Conservation (phyloP, 75 land plant species). For the Adiantum capillusveneris region DNA sequence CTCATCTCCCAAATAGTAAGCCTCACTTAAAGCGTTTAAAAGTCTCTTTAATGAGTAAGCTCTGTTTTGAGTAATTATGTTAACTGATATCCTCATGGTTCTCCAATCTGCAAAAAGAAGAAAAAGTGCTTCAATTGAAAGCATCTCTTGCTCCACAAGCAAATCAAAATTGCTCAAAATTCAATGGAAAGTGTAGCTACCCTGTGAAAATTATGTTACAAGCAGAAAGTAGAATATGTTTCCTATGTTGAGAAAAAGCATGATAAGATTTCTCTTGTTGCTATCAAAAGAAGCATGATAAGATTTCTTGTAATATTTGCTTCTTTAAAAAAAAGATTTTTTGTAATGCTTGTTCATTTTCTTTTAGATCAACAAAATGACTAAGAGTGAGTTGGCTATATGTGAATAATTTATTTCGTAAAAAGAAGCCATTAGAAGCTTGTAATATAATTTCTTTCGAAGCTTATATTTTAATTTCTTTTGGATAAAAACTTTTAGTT, state of each 20-base stretch:
- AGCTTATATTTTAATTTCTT: too few species aligned
- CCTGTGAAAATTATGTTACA: neutral
- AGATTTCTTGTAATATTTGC: too few species aligned
- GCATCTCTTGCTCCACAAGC: neutral
- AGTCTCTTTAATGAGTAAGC: conserved; percentile 64
- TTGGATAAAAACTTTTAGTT: too few species aligned
- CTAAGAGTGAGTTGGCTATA: too few species aligned
- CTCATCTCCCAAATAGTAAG: conserved; percentile 84
- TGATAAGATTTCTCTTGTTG: neutral
- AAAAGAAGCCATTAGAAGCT: too few species aligned
- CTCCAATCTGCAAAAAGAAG: conserved; percentile 99
- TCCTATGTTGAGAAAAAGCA: neutral
- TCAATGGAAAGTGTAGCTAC: neutral
- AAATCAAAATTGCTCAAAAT: neutral
- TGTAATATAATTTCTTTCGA: too few species aligned
- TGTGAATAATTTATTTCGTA: too few species aligned
- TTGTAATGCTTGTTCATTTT: too few species aligned
- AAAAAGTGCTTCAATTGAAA: too few species aligned
- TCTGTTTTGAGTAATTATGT: conserved; percentile 90
- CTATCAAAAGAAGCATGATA: too few species aligned
- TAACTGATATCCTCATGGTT: conserved; percentile 69
- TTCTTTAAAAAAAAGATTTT: too few species aligned
- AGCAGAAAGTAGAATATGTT: neutral
- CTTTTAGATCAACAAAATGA: too few species aligned
- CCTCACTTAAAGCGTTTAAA: conserved; percentile 57